Evolutionary conservation across 495 filamentous ascomycete species (phyloP).

Genomic region (Neurospora africana): DNA sequence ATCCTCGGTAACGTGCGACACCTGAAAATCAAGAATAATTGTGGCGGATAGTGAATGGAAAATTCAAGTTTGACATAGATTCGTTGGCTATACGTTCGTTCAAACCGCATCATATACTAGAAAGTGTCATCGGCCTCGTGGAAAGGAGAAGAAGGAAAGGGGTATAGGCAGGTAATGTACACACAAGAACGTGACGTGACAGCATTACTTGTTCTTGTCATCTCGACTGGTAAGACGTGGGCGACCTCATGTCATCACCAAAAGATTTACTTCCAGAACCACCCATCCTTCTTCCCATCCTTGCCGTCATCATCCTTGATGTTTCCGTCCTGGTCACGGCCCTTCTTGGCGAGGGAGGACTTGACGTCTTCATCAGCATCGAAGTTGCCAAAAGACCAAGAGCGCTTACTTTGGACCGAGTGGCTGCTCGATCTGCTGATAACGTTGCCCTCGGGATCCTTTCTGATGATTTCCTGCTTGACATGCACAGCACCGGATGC

Average conservation of each 20-base stretch:
- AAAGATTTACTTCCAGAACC: not conserved
- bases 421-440: not conserved
- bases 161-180: not conserved
- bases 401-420: not conserved
- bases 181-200: not conserved
- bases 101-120: not conserved
- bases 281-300: not conserved
- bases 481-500: constrained; percentile 10
- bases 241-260: not conserved
- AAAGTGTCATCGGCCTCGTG: not conserved
- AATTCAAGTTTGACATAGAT: not conserved
- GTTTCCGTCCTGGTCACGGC: not conserved
- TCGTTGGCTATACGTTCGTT: not conserved
- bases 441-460: not conserved
- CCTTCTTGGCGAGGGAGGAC: not conserved
- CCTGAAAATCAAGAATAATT: no score
- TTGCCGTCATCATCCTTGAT: not conserved
- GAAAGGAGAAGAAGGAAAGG: not conserved
- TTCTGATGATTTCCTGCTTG: constrained; percentile 7
- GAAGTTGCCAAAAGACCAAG: not conserved
- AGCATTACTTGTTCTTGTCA: not conserved
- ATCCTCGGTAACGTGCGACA: no score
- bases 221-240: not conserved
- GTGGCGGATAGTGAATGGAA: no score
- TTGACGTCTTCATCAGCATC: not conserved